A percentile compares a stretch with the other conserved stretches of the same genome.
phyloP scores from a whole-genome alignment of 1,284 basidiomycete genomes.

The Rhodofomes roseus region DNA sequence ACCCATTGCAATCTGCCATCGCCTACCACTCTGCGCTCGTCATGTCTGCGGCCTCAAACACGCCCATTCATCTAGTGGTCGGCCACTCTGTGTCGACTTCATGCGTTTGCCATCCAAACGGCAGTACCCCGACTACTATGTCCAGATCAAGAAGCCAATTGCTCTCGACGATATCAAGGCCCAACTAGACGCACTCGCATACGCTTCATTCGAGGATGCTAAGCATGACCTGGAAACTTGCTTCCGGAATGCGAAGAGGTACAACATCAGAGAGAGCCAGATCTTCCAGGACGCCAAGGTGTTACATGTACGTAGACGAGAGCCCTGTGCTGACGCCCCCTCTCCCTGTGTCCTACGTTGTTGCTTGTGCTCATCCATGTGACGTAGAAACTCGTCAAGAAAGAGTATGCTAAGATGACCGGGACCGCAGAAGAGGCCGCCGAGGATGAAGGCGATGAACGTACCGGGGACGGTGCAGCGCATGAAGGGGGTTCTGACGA shows the following conservation, averaged over 20 bases:
- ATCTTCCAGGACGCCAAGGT: constrained; percentile 84
- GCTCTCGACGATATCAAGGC: constrained; percentile 86
- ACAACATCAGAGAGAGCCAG: constrained; percentile 83
- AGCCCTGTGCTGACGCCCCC: neutral
- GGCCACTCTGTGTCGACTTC: constrained; percentile 70
- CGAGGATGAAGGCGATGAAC: constrained; percentile 38
- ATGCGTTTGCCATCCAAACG: constrained; percentile 73
- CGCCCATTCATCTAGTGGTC: constrained; percentile 43
- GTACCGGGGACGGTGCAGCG: constrained; percentile 27
- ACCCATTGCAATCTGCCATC: constrained; percentile 26
- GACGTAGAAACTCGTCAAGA: constrained; percentile 61
- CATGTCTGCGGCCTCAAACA: constrained; percentile 6
- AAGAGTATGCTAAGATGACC: constrained; percentile 57
- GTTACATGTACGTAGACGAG: constrained; percentile 41
- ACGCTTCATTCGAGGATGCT: constrained; percentile 68
- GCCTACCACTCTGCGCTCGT: constrained; percentile 13
- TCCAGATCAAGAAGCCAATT: constrained; percentile 73
- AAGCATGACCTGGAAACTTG: constrained; percentile 82
- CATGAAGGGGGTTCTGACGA: constrained; percentile 32
- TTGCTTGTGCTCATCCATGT: neutral
- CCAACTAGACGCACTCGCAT: constrained; percentile 62
- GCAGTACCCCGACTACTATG: constrained; percentile 90
- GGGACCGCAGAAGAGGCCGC: constrained; percentile 35
- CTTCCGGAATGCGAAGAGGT: constrained; percentile 87
- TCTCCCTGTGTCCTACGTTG: neutral